Evolutionary conservation across 2,329 filamentous ascomycete genomes (phyloP), one percentile per base, ranked within the genome.

Genomic region (Calonectria leucothoes): DNA sequence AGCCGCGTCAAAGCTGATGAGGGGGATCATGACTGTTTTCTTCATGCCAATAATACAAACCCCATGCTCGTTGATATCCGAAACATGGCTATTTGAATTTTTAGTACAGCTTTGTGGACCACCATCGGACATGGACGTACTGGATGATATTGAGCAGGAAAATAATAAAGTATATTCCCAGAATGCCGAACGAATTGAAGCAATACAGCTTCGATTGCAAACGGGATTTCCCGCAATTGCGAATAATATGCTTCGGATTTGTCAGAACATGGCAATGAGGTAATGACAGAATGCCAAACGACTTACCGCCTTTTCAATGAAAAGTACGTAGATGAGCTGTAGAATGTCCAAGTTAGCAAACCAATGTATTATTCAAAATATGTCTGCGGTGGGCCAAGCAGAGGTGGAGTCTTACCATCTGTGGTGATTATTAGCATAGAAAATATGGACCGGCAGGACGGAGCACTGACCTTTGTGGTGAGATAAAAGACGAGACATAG

Each of bases 11-110:
- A 92, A 92, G 0, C 84, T 84, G 49, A 93, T 91, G 14, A 93
- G 85, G 0, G 91, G 90, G 25, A 93, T 87, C 86, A 93, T 90
- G 6, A 89, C 88, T 5, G 87, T 82, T 63, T 85, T 88, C 76
- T 89, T 83, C 88, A 93, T 91, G n/a, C 92, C 91, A 70, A 93
- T 92, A 70, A 91, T 87, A 77, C 92, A 93, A 55, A 88, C 82
- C 2, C 88, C 89, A 15, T 89, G 79, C 3, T 89, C 84, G 2
- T 89, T 83, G 66, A 92, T 87, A 67, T 86, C 87, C 3, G 89
- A 87, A 57, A 92, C 90, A 5, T 91, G 91, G 77, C 89, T 91
- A 14, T 17, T 12, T 55, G 12, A 6, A 15, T 4, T 3, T 25
- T 61, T 14, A 29, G 31, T 12, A 27, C 12, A 15, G 4, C 23